Percentiles rank a stretch among this genome's conserved stretches.
phyloP scores from a whole-genome alignment of 208 protist species.

The Crithidia thermophila region DNA sequence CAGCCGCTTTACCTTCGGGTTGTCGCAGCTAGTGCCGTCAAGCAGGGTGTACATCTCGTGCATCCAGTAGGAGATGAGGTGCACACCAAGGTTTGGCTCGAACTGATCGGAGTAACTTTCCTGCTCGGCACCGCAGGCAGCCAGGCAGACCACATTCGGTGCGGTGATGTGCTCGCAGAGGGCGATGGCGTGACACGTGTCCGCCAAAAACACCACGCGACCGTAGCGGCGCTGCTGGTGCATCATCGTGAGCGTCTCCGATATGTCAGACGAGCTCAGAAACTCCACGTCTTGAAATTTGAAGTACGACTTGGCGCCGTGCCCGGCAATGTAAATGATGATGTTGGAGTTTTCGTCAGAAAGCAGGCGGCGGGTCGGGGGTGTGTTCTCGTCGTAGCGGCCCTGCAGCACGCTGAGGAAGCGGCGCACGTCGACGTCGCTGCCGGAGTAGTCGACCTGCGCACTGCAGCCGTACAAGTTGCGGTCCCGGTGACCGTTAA shows the following conservation, averaged over 20 bases:
- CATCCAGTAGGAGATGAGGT: conserved; percentile 93
- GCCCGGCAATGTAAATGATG: conserved; percentile 97
- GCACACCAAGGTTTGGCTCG: conserved; percentile 77
- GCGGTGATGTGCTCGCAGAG: conserved; percentile 87
- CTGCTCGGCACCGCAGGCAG: conserved; percentile 50
- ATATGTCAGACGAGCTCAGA: conserved; percentile 87
- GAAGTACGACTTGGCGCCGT: conserved; percentile 97
- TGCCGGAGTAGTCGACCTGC: conserved; percentile 97
- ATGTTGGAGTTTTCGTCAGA: conserved; percentile 96
- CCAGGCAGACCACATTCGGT: conserved; percentile 78
- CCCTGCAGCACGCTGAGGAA: conserved; percentile 96
- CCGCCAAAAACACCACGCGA: conserved; percentile 93
- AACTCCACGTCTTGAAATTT: conserved; percentile 98
- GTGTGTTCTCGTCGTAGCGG: conserved; percentile 91
- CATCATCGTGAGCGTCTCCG: conserved; percentile 97
- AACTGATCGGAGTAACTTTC: conserved; percentile 81
- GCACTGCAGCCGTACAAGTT: conserved; percentile 93
- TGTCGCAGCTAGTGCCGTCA: conserved; percentile 57
- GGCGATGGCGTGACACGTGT: conserved; percentile 97
- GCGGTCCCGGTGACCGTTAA: neutral
- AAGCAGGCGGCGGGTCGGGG: conserved; percentile 92
- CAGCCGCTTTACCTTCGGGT: conserved; percentile 13
- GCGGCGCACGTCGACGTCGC: conserved; percentile 96
- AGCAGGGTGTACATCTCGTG: conserved; percentile 82
- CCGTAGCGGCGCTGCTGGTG: conserved; percentile 91